Base-by-base conservation (phyloP, 768 basidiomycete species). In the Leccinum sublutescens region DNA sequence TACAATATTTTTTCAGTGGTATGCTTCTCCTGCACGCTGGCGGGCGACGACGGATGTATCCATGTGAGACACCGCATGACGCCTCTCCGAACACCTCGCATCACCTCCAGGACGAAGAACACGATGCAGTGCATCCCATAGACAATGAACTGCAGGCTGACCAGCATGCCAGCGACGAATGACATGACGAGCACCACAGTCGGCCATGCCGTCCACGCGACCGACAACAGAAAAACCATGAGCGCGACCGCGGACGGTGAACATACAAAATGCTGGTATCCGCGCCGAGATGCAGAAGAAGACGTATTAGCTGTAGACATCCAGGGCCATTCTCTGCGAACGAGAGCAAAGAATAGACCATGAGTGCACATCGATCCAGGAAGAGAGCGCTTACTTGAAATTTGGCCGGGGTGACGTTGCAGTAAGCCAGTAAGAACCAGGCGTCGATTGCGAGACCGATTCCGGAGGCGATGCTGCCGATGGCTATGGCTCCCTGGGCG, bases 211-310 rank as follows among this genome's bases (percentile, higher is more conserved):
- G 75, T 74, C 74, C 81, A 89, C 3, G 88, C 85, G 7, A 89
- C 83, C 25, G 83, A 68, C 8, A 80, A 75, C 25, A 90, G 71
- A 73, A 89, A 90, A 1, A 68, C 62, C 77, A 86, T 84, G 8
- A 91, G 77, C 1, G 85, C 76, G n/a, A 81, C 48, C 0, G 82
- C 77, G 11, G 86, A 82, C 31, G 77, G n/a, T 58, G 56, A 87
- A 78, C 76, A 85, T 82, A 67, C 85, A 84, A 7, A 89, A 61
- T 0, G 82, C 79, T 0, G 88, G 89, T 12, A 88, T 74, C 21
- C 87, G 81, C 6, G 88, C 78, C 1, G 85, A 83, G 14, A 91
- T 77, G 29, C 84, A 78, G 70, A 91, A 91, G 75, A 88, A 89
- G 57, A 87, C 76, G 69, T 86, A 87, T 10, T 79, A 78, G 23